A percentile compares a stretch with the other conserved stretches of the same genome.
Evolutionary conservation across 176 grass and related monocot species (phyloP).

Genomic region (Poa annua): DNA sequence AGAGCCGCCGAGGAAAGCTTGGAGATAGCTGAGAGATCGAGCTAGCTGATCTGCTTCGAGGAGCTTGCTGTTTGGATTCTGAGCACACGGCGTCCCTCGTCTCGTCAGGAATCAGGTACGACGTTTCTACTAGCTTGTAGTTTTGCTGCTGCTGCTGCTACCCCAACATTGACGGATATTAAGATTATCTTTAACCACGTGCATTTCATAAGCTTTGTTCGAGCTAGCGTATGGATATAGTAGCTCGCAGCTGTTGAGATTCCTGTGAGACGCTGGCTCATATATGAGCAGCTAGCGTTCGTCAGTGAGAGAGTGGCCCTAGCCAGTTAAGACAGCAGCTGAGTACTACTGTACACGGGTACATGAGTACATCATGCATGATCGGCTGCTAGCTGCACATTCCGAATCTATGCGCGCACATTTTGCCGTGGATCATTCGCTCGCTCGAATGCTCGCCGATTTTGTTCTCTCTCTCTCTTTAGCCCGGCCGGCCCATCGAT

Average conservation of each 20-base stretch:
- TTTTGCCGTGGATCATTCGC: slow-evolving; percentile 16
- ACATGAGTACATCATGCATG: background rate
- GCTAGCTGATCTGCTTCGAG: background rate
- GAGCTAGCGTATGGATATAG: background rate
- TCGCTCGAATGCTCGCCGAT: background rate
- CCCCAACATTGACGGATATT: background rate
- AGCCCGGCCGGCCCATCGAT: background rate
- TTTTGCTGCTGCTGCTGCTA: background rate
- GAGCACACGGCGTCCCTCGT: background rate
- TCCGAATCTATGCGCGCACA: slow-evolving; percentile 18
- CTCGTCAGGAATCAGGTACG: background rate
- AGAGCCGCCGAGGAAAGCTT: background rate
- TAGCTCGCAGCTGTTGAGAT: no score
- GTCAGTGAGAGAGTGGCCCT: background rate
- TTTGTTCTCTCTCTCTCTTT: background rate
- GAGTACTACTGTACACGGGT: no score
- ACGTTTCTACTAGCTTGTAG: background rate
- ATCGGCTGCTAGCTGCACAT: background rate
- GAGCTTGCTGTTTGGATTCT: background rate
- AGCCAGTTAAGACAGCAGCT: background rate
- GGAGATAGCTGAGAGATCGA: background rate
- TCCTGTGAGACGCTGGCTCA: background rate
- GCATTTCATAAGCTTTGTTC: background rate
- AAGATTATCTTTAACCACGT: background rate
- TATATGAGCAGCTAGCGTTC: no score